Conservation (phyloP, 306 rosid genomes). For the Cicer cuneatum region DNA sequence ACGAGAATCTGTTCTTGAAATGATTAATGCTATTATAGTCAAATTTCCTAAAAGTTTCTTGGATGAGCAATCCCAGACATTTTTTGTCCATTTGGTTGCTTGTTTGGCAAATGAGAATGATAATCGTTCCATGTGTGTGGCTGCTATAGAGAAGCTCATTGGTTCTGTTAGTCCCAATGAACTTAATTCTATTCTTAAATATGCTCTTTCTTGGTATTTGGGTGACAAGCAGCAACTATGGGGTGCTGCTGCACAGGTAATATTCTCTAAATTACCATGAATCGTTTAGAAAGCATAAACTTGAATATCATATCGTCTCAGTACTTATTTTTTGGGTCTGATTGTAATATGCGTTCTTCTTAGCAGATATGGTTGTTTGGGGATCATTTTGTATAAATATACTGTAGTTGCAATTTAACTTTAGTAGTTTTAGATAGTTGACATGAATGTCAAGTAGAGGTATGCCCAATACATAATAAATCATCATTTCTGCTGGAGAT, state of each 20-base stretch:
- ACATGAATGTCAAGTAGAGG: not conserved
- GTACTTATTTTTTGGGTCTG: not conserved
- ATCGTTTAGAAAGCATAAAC: conserved; percentile 1
- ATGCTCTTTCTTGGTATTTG: conserved; percentile 79
- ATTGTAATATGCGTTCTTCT: conserved; percentile 13
- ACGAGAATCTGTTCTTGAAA: conserved; percentile 86
- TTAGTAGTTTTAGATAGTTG: not conserved
- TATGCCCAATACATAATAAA: not conserved
- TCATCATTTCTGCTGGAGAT: not conserved
- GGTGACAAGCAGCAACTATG: conserved; percentile 70
- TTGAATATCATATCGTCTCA: not conserved
- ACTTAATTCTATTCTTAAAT: conserved; percentile 66
- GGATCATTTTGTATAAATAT: not conserved
- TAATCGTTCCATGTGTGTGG: conserved; percentile 86
- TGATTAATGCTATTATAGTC: conserved; percentile 75
- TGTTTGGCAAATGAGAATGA: conserved; percentile 88
- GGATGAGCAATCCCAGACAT: conserved; percentile 76
- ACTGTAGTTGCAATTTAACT: not conserved
- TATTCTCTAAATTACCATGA: conserved; percentile 6
- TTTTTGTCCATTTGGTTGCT: conserved; percentile 81
- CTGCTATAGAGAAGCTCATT: conserved; percentile 72
- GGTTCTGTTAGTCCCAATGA: conserved; percentile 60
- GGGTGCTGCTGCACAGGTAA: conserved; percentile 93
- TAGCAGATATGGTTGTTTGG: conserved; percentile 19
- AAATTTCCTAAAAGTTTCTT: conserved; percentile 75